These are phyloP conservation scores for Colletotrichum navitas DNA, from an alignment of 2,329 filamentous ascomycete genomes.

Conservation along the genomic window DNA sequence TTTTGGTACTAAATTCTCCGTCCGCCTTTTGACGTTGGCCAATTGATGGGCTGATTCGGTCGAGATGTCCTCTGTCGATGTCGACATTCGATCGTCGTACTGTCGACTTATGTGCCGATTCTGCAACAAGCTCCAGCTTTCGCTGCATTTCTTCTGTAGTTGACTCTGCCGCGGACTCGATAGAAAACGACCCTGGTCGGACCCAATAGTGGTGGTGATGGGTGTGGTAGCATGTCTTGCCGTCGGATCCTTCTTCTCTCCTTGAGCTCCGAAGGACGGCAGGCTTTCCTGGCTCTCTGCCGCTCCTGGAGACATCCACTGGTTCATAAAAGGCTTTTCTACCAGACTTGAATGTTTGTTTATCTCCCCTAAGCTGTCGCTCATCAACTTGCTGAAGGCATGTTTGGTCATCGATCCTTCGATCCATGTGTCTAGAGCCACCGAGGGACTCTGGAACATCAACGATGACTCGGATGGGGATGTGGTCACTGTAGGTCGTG, in stretches of 20 bases:
- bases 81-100: constrained; percentile 25
- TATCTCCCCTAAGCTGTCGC: constrained; percentile 1
- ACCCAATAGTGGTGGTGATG: constrained; percentile 75
- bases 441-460: constrained; percentile 47
- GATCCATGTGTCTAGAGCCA: constrained; percentile 33
- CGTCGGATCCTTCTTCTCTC: constrained; percentile 26
- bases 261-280: neutral
- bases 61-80: constrained; percentile 30
- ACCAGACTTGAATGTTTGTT: neutral
- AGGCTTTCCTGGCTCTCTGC: neutral
- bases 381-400: neutral
- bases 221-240: constrained; percentile 64
- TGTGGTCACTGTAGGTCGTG: constrained; percentile 54
- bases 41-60: constrained; percentile 11
- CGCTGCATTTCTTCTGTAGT: constrained; percentile 14
- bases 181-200: constrained; percentile 47
- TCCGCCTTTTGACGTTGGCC: constrained; percentile 16
- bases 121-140: constrained; percentile 25
- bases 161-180: constrained; percentile 18
- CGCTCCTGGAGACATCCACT: neutral
- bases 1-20: constrained; percentile 2
- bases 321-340: neutral
- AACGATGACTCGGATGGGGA: constrained; percentile 51
- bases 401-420: constrained; percentile 36
- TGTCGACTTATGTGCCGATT: constrained; percentile 26